These are phyloP conservation scores for Claviceps quebecensis DNA, from an alignment of 2,329 filamentous ascomycete species.

Conservation along the genomic window DNA sequence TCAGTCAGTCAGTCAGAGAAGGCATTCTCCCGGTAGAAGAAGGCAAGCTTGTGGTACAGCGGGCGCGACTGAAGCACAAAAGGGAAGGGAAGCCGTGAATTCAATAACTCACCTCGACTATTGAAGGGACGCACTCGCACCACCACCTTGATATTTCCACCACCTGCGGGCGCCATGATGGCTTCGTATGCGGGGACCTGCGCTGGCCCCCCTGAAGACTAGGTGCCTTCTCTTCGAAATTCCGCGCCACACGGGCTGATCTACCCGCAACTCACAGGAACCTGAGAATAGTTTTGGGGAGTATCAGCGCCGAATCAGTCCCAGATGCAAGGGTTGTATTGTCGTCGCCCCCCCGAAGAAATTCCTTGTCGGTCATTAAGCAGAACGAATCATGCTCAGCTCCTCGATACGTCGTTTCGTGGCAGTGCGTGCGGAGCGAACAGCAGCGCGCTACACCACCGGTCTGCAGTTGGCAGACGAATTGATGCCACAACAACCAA, in stretches of 20 bases:
- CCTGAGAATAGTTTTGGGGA: not conserved
- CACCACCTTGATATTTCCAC: slow-evolving; percentile 99
- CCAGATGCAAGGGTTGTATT: not conserved
- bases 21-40: slow-evolving; percentile 13
- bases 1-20: not conserved
- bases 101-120: slow-evolving; percentile 54
- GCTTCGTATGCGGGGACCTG: slow-evolving; percentile 21
- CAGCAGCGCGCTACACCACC: not conserved
- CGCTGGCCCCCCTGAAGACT: slow-evolving; percentile 19
- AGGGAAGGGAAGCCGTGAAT: not conserved
- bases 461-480: not conserved
- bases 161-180: slow-evolving; percentile 43
- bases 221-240: slow-evolving; percentile 11
- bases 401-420: not conserved
- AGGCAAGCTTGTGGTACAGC: slow-evolving; percentile 25
- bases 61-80: not conserved
- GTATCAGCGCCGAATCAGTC: not conserved
- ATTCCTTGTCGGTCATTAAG: slow-evolving; percentile 5
- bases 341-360: not conserved
- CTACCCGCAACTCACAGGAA: not conserved
- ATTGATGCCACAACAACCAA: not conserved
- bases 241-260: slow-evolving; percentile 11
- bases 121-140: slow-evolving; percentile 95
- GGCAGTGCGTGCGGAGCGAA: not conserved
- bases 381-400: slow-evolving; percentile 7